These are phyloP conservation scores for Orbilia quercus DNA, from an alignment of 2,329 filamentous ascomycete species.

Conservation along the genomic window DNA sequence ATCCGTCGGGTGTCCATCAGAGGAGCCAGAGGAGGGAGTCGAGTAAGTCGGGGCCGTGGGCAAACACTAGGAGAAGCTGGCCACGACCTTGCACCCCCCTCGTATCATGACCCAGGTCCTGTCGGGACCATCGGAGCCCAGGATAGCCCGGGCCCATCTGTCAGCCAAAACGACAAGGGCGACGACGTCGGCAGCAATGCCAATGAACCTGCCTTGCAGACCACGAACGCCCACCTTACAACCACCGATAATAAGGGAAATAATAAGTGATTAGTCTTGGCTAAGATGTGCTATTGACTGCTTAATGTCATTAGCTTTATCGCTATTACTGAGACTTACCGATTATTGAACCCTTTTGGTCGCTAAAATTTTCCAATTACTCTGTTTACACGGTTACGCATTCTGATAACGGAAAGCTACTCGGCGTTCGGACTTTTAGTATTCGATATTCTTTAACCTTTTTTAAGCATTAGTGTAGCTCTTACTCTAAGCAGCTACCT, in stretches of 20 bases:
- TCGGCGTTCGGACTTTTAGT: neutral
- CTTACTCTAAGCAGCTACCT: neutral
- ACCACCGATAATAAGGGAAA: neutral
- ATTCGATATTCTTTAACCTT: neutral
- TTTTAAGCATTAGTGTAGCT: neutral
- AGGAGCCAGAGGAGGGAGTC: too few species aligned
- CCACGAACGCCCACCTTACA: neutral
- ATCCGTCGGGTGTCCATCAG: neutral
- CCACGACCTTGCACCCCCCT: neutral
- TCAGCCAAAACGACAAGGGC: neutral
- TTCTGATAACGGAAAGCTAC: constrained; percentile 24
- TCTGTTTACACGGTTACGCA: constrained; percentile 29
- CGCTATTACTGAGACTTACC: neutral
- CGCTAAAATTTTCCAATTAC: constrained; percentile 32
- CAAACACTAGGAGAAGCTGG: neutral
- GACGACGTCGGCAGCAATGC: neutral
- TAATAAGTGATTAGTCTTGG: constrained; percentile 3
- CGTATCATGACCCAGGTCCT: neutral
- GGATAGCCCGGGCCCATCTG: neutral
- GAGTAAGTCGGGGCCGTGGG: neutral
- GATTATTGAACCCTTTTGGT: constrained; percentile 6
- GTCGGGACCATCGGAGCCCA: constrained; percentile 11
- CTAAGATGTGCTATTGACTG: neutral
- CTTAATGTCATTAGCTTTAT: constrained; percentile 1
- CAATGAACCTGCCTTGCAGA: neutral